Conservation (phyloP, 192 early-diverging fungal genomes). For the Coemansia sp. region DNA sequence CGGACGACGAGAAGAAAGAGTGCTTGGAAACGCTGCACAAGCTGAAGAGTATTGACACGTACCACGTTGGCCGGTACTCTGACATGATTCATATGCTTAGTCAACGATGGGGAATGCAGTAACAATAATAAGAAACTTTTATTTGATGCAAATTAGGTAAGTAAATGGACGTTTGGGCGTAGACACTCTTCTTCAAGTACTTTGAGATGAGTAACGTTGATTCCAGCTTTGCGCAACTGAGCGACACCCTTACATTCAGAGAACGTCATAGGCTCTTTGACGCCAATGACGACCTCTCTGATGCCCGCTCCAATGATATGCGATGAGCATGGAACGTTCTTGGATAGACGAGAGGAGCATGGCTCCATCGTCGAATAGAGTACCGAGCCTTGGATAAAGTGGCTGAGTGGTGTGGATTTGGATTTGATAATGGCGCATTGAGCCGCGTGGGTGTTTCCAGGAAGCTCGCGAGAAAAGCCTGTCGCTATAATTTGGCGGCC, state of each 20-base stretch:
- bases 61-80: conserved; percentile 35
- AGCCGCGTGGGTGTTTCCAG: conserved; percentile 97
- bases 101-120: conserved; percentile 23
- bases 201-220: conserved; percentile 75
- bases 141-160: background rate
- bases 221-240: conserved; percentile 69
- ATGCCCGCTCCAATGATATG: conserved; percentile 69
- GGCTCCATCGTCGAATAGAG: conserved; percentile 99
- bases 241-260: conserved; percentile 77
- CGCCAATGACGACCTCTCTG: conserved; percentile 81
- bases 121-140: conserved; percentile 17
- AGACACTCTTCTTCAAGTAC: conserved; percentile 78
- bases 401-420: conserved; percentile 16
- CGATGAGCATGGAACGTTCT: conserved; percentile 76
- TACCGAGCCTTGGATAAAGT: conserved; percentile 56
- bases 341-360: conserved; percentile 83
- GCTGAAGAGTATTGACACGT: conserved; percentile 30
- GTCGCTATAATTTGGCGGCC: conserved; percentile 68
- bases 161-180: conserved; percentile 69
- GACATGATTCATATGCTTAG: conserved; percentile 27
- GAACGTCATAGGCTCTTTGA: conserved; percentile 88
- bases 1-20: conserved; percentile 22
- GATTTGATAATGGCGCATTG: conserved; percentile 87
- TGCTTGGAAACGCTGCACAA: conserved; percentile 23
- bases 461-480: conserved; percentile 91